A percentile compares a stretch with the other conserved stretches of the same genome.
These are phyloP conservation scores for Apiospora marii DNA, from an alignment of 2,329 filamentous ascomycete genomes.

Conservation along the genomic window DNA sequence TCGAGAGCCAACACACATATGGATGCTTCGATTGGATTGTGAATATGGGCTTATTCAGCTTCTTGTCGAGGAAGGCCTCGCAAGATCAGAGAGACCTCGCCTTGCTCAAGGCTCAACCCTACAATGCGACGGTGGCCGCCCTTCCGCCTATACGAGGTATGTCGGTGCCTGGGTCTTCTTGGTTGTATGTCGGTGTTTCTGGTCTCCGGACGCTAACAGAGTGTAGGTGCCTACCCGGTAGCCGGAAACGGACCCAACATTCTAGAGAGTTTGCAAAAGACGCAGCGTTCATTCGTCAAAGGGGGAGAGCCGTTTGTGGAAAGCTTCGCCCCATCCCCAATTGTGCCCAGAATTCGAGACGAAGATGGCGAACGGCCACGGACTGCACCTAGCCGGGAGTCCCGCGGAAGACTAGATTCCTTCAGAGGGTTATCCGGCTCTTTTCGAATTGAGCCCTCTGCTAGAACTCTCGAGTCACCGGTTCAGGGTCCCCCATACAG, in stretches of 20 bases:
- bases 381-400: slow-evolving; percentile 41
- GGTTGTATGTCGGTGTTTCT: slow-evolving; percentile 32
- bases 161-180: slow-evolving; percentile 32
- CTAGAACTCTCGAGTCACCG: slow-evolving; percentile 8
- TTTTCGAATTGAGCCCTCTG: background rate
- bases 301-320: slow-evolving; percentile 32
- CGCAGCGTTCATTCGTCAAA: slow-evolving; percentile 38
- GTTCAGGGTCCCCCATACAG: slow-evolving; percentile 24
- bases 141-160: slow-evolving; percentile 48
- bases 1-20: background rate
- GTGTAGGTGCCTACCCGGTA: slow-evolving; percentile 49
- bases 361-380: slow-evolving; percentile 44
- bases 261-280: slow-evolving; percentile 46
- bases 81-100: slow-evolving; percentile 29
- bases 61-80: slow-evolving; percentile 42
- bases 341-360: slow-evolving; percentile 41
- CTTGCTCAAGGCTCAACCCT: slow-evolving; percentile 46
- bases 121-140: slow-evolving; percentile 47
- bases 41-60: slow-evolving; percentile 47
- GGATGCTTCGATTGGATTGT: background rate
- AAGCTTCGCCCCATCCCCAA: slow-evolving; percentile 40
- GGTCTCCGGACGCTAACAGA: slow-evolving; percentile 26
- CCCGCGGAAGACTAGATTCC: slow-evolving; percentile 31
- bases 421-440: background rate
- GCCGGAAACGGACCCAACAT: slow-evolving; percentile 50